Evolutionary conservation across 306 rosid genomes (phyloP).

Genomic region (Castanospermum australe): DNA sequence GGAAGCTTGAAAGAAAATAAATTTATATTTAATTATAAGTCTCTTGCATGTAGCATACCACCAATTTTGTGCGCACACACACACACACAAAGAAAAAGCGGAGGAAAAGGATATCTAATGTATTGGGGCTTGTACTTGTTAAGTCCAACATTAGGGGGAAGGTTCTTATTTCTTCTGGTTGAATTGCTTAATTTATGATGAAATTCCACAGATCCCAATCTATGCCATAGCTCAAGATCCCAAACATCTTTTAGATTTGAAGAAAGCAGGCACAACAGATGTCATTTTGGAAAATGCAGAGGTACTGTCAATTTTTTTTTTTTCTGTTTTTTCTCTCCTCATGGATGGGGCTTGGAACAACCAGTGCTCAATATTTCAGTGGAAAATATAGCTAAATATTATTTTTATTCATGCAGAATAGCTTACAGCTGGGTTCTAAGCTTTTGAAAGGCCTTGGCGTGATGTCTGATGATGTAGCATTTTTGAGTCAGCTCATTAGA

Average conservation of each 20-base stretch:
- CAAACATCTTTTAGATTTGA: slow-evolving; percentile 82
- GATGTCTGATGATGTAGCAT: slow-evolving; percentile 95
- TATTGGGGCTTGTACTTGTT: not conserved
- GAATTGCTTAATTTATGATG: slow-evolving; percentile 23
- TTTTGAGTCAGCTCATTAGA: slow-evolving; percentile 78
- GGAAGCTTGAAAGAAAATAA: slow-evolving; percentile 4
- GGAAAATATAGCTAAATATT: slow-evolving; percentile 20
- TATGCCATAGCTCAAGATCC: slow-evolving; percentile 91
- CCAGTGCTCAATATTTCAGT: not conserved
- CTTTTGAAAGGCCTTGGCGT: slow-evolving; percentile 93
- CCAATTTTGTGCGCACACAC: not conserved
- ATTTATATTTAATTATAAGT: slow-evolving; percentile 7
- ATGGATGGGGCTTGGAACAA: slow-evolving; percentile 13
- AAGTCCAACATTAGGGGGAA: not conserved
- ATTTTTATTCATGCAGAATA: slow-evolving; percentile 64
- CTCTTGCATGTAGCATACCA: not conserved
- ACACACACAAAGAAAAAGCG: not conserved
- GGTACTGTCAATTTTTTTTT: slow-evolving; percentile 37
- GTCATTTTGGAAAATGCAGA: slow-evolving; percentile 91
- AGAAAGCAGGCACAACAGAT: slow-evolving; percentile 91
- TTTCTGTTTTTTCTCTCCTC: not conserved
- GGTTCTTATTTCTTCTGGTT: slow-evolving; percentile 5
- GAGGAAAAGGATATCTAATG: too few relatives aligned
- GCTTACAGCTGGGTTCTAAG: slow-evolving; percentile 95
- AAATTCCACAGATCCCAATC: slow-evolving; percentile 76